phyloP scores from a whole-genome alignment of 2,329 filamentous ascomycete genomes.

The Penicillium sp. region DNA sequence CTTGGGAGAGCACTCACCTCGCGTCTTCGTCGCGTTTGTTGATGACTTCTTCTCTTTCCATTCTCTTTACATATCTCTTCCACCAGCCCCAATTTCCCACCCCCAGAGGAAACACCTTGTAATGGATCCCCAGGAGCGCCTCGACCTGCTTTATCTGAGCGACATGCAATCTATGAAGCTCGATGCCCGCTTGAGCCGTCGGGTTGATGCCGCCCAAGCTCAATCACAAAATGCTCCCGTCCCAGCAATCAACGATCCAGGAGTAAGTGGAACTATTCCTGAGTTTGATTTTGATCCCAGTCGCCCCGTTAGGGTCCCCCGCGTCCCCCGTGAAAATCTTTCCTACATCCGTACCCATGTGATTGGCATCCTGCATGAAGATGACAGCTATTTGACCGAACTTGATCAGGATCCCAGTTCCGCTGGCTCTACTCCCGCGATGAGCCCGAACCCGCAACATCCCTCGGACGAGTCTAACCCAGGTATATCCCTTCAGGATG shows the following conservation, averaged over 20 bases:
- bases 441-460: too few species aligned
- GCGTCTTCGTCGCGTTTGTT: background rate
- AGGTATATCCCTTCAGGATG: background rate
- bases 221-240: background rate
- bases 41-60: background rate
- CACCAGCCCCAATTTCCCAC: too few species aligned
- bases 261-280: constrained; percentile 2
- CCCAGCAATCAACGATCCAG: background rate
- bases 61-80: background rate
- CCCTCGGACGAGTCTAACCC: background rate
- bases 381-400: constrained; percentile 1
- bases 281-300: background rate
- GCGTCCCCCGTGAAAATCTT: background rate
- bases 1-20: background rate
- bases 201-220: background rate
- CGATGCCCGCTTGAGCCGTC: background rate
- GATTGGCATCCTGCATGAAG: background rate
- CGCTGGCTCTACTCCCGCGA: background rate
- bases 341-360: constrained; percentile 5
- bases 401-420: background rate
- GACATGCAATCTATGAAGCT: background rate
- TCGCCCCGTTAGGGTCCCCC: background rate
- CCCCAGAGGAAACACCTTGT: background rate
- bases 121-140: constrained; percentile 1
- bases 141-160: background rate